Conservation (phyloP, 306 rosid genomes). For the Arachis hypogaea region DNA sequence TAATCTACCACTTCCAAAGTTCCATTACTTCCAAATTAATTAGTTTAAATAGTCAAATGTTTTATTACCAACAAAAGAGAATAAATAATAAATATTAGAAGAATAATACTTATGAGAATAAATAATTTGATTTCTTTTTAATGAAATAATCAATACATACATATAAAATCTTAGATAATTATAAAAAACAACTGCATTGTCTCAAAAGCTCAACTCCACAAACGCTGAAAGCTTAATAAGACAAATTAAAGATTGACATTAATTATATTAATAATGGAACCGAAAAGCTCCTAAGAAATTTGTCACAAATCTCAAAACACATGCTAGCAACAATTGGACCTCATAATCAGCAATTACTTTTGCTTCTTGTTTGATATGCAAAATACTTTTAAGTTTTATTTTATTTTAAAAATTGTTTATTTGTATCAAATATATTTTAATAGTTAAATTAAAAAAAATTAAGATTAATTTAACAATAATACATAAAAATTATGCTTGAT, state of each 20-base stretch:
- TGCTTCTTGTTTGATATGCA: conserved; percentile 20
- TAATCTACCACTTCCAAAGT: too few species aligned
- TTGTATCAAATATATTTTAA: too few species aligned
- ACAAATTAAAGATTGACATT: conserved; percentile 34
- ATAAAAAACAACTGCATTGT: conserved; percentile 34
- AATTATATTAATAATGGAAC: not conserved
- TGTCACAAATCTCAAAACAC: conserved; percentile 34
- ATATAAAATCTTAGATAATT: not conserved
- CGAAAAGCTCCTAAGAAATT: conserved; percentile 12
- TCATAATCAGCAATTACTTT: conserved; percentile 19
- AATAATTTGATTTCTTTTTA: too few species aligned
- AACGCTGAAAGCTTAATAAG: conserved; percentile 35
- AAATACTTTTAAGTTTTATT: conserved; percentile 7
- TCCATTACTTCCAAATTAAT: too few species aligned
- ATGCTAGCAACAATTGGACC: conserved; percentile 34
- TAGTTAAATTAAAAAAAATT: too few species aligned
- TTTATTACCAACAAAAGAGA: too few species aligned
- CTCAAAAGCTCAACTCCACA: conserved; percentile 45
- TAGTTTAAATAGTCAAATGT: too few species aligned
- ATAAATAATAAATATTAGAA: too few species aligned
- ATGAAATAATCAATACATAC: too few species aligned
- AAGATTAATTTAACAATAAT: too few species aligned
- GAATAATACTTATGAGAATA: too few species aligned
- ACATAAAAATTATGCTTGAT: too few species aligned
- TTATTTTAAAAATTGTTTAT: not conserved